Evolutionary conservation across 2,329 filamentous ascomycete genomes (phyloP), one percentile per base, ranked within the genome.

Genomic region (Cladosporium velox): DNA sequence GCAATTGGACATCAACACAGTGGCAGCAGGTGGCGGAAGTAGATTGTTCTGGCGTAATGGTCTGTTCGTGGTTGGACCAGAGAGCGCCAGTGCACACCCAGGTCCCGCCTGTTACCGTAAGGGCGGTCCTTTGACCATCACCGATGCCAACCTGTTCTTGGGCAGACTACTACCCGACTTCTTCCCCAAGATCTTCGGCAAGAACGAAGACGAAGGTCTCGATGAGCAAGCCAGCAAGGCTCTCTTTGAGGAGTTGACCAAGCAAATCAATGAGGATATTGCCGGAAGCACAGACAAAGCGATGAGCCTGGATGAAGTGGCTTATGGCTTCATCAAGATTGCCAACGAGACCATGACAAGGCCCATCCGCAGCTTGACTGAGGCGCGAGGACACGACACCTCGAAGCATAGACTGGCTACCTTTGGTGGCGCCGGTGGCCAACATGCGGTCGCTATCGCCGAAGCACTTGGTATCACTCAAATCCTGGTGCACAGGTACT

Each of bases 121-220:
- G 77, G 91, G 90, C 0, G 93, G 93, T 0, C 93, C 93, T 4
- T 84, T 93, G 4, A 95, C 93, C 0, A 93, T 97, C n/a, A 97
- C 93, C 0, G 93, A 97, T 75, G 93, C 93, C 1, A 97, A 97
- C 71, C 78, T 97, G 6, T 92, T 92, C 72, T 86, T 97, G 0
- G 93, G 93, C 0, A 86, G 93, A 47, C 82, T 98, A 4, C 79
- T 97, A 1, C 93, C 93, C 0, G 91, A 96, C 68, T 96, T 95
- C 82, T 97, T 97, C 74, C 93, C 93, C 0, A 94, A 93, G 76
- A 97, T 98, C 67, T 97, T 98, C 72, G 94, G 94, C 55, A 90
- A 92, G 76, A 90, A 93, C 54, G 93, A 97, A 75, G 85, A 97
- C 66, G 87, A 95, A 76, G 89, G 89, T 0, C 79, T 97, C 1